Conservation (phyloP, 2,329 filamentous ascomycete species). For the Oidium heveae region DNA sequence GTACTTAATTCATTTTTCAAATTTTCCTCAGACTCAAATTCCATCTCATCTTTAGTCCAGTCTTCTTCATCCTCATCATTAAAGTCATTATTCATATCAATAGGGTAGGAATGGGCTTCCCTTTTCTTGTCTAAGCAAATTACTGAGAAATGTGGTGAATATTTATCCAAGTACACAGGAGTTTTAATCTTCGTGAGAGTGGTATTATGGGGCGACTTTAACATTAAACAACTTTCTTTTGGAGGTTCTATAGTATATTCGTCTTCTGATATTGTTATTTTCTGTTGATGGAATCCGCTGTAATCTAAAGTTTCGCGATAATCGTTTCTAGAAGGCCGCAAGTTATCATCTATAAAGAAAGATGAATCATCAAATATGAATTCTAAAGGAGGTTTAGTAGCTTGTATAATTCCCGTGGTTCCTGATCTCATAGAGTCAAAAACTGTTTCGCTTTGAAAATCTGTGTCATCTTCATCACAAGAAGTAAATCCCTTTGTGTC, state of each 20-base stretch:
- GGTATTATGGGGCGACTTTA: background rate
- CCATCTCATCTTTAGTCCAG: slow-evolving; percentile 25
- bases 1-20: background rate
- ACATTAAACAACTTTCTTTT: background rate
- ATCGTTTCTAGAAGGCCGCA: background rate
- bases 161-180: background rate
- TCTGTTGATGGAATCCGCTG: slow-evolving; percentile 5
- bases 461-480: slow-evolving; percentile 53
- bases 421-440: slow-evolving; percentile 54
- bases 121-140: background rate
- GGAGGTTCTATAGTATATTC: slow-evolving; percentile 15
- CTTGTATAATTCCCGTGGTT: slow-evolving; percentile 38
- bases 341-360: slow-evolving; percentile 23
- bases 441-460: slow-evolving; percentile 51
- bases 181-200: background rate
- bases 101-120: background rate
- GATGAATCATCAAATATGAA: slow-evolving; percentile 65
- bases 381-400: slow-evolving; percentile 46
- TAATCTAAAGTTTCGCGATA: background rate
- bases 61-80: slow-evolving; percentile 40
- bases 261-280: slow-evolving; percentile 34
- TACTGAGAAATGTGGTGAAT: background rate
- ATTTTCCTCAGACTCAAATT: background rate
- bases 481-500: slow-evolving; percentile 39
- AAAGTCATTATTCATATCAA: slow-evolving; percentile 8